phyloP scores from a whole-genome alignment of 139 green algal species.

The Micromonas pusilla region DNA sequence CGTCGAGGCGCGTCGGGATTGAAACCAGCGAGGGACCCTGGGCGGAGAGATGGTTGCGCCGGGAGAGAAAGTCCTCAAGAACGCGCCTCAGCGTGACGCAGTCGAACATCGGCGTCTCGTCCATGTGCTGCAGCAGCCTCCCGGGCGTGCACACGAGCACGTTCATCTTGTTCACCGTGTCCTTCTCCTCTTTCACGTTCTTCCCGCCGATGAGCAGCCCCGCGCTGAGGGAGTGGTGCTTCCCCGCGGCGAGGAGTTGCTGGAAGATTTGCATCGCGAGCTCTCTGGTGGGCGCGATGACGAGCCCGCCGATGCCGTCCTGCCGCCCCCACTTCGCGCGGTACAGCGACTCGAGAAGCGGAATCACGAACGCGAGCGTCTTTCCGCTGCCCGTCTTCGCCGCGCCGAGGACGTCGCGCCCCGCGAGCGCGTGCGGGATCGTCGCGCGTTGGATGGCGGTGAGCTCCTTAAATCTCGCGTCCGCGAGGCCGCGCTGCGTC shows the following conservation, averaged over 20 bases:
- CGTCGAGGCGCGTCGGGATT: too few species aligned
- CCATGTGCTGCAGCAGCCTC: conserved; percentile 97
- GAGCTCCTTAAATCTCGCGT: conserved; percentile 30
- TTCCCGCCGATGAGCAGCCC: conserved; percentile 94
- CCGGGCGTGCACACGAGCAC: conserved; percentile 88
- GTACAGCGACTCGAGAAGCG: conserved; percentile 87
- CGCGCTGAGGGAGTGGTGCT: conserved; percentile 68
- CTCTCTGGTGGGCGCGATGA: conserved; percentile 92
- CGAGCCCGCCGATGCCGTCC: conserved; percentile 85
- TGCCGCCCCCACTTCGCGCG: conserved; percentile 64
- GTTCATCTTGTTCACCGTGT: conserved; percentile 60
- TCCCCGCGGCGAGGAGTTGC: conserved; percentile 70
- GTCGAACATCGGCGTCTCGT: conserved; percentile 94
- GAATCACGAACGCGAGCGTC: conserved; percentile 91
- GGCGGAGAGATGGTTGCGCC: too few species aligned
- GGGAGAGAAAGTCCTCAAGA: too few species aligned
- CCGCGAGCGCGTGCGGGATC: conserved; percentile 82
- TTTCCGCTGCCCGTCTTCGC: conserved; percentile 98
- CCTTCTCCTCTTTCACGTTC: conserved; percentile 70
- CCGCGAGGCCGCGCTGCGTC: conserved; percentile 18
- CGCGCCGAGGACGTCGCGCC: conserved; percentile 87
- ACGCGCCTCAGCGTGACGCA: conserved; percentile 53
- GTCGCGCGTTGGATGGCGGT: conserved; percentile 90
- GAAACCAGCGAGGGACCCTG: too few species aligned
- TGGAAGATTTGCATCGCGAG: conserved; percentile 93